phyloP scores from a whole-genome alignment of 306 rosid genomes.

The Dicorynia guianensis region DNA sequence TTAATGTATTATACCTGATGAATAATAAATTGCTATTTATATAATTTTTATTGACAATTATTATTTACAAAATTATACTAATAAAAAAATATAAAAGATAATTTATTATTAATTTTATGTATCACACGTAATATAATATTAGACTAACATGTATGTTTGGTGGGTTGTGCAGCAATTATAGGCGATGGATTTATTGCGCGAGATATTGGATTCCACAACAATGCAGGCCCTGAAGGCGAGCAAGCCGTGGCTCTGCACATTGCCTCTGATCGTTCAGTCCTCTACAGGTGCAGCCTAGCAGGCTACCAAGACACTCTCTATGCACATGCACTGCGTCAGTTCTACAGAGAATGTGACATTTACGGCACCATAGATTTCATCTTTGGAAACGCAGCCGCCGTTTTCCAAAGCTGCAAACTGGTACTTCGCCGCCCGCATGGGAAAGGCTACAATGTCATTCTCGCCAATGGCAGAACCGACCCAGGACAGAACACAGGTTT shows the following conservation, averaged over 20 bases:
- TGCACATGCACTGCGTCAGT: slow-evolving; percentile 58
- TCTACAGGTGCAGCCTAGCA: slow-evolving; percentile 53
- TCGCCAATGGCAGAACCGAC: slow-evolving; percentile 57
- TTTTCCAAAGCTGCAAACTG: slow-evolving; percentile 55
- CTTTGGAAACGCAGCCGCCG: slow-evolving; percentile 61
- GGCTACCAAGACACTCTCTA: slow-evolving; percentile 66
- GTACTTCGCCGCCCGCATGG: slow-evolving; percentile 39
- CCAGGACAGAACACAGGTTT: slow-evolving; percentile 62
- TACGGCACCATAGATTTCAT: slow-evolving; percentile 63
- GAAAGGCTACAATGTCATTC: slow-evolving; percentile 40
- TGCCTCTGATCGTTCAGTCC: slow-evolving; percentile 54
- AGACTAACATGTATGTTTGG: too few species aligned
- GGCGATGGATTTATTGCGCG: slow-evolving; percentile 60
- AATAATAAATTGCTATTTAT: too few species aligned
- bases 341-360: slow-evolving; percentile 63
- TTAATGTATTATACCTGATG: too few species aligned
- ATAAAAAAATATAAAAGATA: too few species aligned
- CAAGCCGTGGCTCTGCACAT: slow-evolving; percentile 60
- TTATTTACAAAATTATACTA: too few species aligned
- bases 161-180: slow-evolving; percentile 41
- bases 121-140: too few species aligned
- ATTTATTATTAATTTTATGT: too few species aligned
- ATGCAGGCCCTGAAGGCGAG: slow-evolving; percentile 51
- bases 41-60: too few species aligned
- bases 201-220: slow-evolving; percentile 62